Evolutionary conservation across 2,329 filamentous ascomycete species (phyloP).

Genomic region (Verticillium zaregamsianum): DNA sequence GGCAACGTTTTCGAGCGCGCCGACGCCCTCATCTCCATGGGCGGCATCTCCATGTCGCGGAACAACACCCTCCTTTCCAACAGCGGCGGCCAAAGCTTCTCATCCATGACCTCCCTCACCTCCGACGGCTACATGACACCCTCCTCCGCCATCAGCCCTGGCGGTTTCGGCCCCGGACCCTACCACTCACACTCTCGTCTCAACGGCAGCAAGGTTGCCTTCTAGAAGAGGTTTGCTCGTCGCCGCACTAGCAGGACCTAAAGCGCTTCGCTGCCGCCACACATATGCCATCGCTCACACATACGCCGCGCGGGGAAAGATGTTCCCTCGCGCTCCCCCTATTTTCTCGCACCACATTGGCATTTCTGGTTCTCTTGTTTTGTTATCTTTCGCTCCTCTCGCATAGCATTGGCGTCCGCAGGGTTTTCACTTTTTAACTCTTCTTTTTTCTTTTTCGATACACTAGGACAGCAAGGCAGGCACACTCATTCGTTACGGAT

Average conservation of each 20-base stretch:
- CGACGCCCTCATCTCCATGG: constrained; percentile 52
- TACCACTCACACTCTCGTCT: constrained; percentile 21
- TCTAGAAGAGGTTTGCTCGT: constrained; percentile 20
- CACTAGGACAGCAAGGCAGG: not conserved
- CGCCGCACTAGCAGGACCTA: not conserved
- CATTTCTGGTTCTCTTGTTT: not conserved
- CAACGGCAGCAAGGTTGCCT: constrained; percentile 32
- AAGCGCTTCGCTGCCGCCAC: not conserved
- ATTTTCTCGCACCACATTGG: not conserved
- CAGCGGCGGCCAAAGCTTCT: constrained; percentile 32
- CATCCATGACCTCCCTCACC: constrained; percentile 36
- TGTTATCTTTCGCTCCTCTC: constrained; percentile 4
- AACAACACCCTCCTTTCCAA: constrained; percentile 22
- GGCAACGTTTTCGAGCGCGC: constrained; percentile 59
- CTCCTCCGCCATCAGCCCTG: constrained; percentile 23
- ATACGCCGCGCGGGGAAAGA: not conserved
- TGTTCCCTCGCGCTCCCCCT: too few relatives aligned
- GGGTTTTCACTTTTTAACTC: not conserved
- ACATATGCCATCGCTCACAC: not conserved
- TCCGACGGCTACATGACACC: constrained; percentile 32
- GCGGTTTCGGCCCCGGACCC: constrained; percentile 17
- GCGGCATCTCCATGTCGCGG: constrained; percentile 55
- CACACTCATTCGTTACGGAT: not conserved
- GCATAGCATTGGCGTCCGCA: constrained; percentile 12
- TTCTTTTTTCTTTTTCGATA: not conserved